Base-by-base conservation (phyloP, 169 alveolate genomes). In the Cryptosporidium xiaoi region DNA sequence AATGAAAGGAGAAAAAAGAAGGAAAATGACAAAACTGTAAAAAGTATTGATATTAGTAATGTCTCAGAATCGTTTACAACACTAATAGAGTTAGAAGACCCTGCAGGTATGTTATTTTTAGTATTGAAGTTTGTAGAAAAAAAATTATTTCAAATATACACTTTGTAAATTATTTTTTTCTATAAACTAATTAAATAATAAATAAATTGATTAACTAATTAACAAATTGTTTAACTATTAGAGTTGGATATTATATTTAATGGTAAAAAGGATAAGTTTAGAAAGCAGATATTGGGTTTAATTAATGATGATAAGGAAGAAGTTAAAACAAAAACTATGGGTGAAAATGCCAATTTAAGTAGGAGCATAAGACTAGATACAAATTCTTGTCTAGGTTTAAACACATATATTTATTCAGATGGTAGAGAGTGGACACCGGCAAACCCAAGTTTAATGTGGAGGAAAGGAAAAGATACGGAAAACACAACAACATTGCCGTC, bases 401-500 rank as follows among this genome's bases (percentile, higher is more conserved):
- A 77, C 12, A 27, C 87, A 31, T 77, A 58, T 44, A 24, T 34
- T 6, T 77, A 77, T 46, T 77, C 87, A 58, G 58, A 18, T 34
- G 87, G 87, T n/a, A 50, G 50, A 62, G 87, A 77, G 15, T 77
- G 87, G 87, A 60, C 16, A 56, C 87, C 87, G 18, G 40, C 36
- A 51, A 77, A 44, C 18, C 87, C 87, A 44, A 77, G 87, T 44
- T 29, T 62, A 58, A 62, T 44, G 31, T 77, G 87, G 87, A 34
- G 71, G 36, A 77, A 62, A 24, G 48, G 20, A 13, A 77, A 60
- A 48, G 71, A 56, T 40, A 44, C 18, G 24, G 71, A 77, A 50
- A 62, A 77, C 56, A 50, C 87, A 24, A 36, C 87, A 33, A 77
- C 71, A 10, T 33, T 56, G 31, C 33, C 87, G 3, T 77, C 77